phyloP scores from a whole-genome alignment of 768 basidiomycete genomes.

The Mycena metata region DNA sequence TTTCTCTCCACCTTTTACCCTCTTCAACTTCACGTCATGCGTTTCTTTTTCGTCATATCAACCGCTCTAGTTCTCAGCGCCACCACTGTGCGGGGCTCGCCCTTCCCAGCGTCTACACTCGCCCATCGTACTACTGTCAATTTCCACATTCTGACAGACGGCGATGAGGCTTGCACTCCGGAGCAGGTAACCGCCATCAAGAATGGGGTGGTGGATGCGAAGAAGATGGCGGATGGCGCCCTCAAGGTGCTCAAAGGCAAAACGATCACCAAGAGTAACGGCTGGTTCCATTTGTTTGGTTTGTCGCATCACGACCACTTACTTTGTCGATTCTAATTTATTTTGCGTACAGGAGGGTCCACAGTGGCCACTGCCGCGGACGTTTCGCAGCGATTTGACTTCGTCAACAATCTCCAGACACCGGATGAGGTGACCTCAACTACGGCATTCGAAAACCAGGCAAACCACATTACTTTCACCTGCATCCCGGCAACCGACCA shows the following conservation, averaged over 20 bases:
- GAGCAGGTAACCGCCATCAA: not conserved
- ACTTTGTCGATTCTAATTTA: no score
- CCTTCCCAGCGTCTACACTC: no score
- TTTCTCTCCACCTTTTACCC: no score
- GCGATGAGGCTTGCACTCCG: not conserved
- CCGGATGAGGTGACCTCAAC: not conserved
- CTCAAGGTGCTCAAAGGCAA: not conserved
- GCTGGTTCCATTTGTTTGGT: not conserved
- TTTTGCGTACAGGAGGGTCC: not conserved
- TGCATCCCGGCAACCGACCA: not conserved
- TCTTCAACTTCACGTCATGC: no score
- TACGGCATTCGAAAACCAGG: not conserved
- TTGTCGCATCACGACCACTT: no score
- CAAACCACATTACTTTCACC: not conserved
- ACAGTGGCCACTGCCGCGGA: not conserved
- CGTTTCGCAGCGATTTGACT: not conserved
- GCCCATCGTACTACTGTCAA: no score
- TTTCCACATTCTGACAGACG: not conserved
- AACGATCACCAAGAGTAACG: not conserved
- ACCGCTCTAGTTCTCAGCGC: no score
- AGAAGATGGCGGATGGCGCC: not conserved
- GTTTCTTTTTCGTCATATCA: no score
- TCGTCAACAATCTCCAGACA: not conserved
- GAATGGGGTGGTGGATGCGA: not conserved
- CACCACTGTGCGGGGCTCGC: no score